Base-by-base conservation (phyloP, 164 flowering plant species). In the Saururus chinensis region DNA sequence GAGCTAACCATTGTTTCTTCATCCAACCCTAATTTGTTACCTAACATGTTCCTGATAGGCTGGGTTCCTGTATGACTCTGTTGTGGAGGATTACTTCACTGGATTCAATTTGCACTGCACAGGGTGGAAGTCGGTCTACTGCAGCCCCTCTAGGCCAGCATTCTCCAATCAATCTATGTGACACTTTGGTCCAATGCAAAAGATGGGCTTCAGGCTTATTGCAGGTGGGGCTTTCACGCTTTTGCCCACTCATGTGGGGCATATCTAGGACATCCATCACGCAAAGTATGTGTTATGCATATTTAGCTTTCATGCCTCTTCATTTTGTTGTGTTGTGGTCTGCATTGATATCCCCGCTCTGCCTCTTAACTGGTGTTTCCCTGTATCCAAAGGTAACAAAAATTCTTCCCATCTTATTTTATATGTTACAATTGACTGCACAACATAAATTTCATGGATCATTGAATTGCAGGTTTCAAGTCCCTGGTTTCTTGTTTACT, bases 211-310 rank as follows among this genome's bases (percentile, higher is more conserved):
- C 69, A 51, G 73, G 73, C n/a, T 62, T 66, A 45, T 51, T 70
- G 20, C 55, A 66, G 57, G 66, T 61, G 40, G 66, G 53, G 26
- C 53, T 73, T 49, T 76, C 79, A 12, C 65, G 51, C 20, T 76
- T 52, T 22, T 64, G 79, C 56, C 76, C 79, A 10, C 61, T 76
- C 24, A 70, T 35, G 3, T 70, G 65, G 49, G 74, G 79, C 17
- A 0, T 42, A 26, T 54, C 54, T 14, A 65, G 51, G 19, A 73
- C 59, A 52, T 35, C 67, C 17, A 54, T 63, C 40, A 62, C 62
- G 45, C 67, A 53, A 35, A 68, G 53, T 13, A 53, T 68, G 67
- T 62, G 59, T 53, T 69, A 62, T 51, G 67, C 58, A 24, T 56
- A 24, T 16, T 17, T 56, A 30, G 48, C 66, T 6, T 42, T 60